Percentiles rank a stretch among this genome's conserved stretches.
Conservation (phyloP, 179 eudicot genomes). For the Pouteria campechiana region DNA sequence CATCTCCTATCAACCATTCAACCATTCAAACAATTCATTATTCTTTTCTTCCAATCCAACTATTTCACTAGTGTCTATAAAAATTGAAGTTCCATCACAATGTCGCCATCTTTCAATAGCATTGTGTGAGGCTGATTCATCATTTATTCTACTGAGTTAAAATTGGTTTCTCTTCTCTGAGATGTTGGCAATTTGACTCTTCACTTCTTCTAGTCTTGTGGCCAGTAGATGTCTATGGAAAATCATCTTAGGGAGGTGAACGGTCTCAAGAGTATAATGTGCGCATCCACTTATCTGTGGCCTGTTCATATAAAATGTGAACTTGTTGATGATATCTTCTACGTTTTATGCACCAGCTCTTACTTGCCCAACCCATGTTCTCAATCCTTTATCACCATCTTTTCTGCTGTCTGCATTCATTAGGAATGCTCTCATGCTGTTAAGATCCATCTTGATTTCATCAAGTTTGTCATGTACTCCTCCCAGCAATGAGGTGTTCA, state of each 20-base stretch:
- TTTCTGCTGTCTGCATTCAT: constrained; percentile 18
- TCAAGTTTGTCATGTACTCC: constrained; percentile 13
- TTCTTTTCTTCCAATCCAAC: constrained; percentile 17
- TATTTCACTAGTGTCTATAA: constrained; percentile 11
- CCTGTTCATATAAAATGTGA: constrained; percentile 11
- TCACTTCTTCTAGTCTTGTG: constrained; percentile 13
- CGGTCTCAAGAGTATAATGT: too few relatives aligned
- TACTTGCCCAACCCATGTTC: constrained; percentile 26
- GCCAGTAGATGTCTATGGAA: constrained; percentile 1
- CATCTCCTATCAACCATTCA: constrained; percentile 7
- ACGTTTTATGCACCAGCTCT: constrained; percentile 13
- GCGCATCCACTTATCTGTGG: constrained; percentile 3
- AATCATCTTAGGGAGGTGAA: constrained; percentile 8
- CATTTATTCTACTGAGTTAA: constrained; percentile 5
- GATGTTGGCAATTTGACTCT: constrained; percentile 11
- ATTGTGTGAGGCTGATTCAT: neutral
- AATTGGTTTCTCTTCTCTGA: constrained; percentile 17
- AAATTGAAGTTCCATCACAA: constrained; percentile 15
- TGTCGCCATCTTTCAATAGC: constrained; percentile 17
- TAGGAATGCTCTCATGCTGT: constrained; percentile 25
- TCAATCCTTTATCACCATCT: constrained; percentile 8
- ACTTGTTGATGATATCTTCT: constrained; percentile 20
- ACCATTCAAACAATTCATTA: constrained; percentile 3
- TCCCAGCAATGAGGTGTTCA: constrained; percentile 13
- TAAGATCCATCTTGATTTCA: constrained; percentile 18